Conservation (phyloP, 129 eudicot species). For the Flaveria linearis region DNA sequence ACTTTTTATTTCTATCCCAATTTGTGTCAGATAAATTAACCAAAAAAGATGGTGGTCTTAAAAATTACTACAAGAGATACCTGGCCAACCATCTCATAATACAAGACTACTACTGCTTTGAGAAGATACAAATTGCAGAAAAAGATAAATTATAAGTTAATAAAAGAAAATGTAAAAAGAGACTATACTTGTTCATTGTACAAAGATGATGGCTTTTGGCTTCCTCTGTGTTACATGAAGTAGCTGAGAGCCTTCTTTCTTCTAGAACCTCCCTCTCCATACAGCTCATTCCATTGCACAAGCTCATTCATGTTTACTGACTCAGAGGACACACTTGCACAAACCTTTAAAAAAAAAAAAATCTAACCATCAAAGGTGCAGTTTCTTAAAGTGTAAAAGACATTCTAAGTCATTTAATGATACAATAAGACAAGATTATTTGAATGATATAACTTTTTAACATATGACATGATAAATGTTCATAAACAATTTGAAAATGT, state of each 20-base stretch:
- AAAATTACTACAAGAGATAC: conserved; percentile 30
- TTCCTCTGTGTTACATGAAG: conserved; percentile 37
- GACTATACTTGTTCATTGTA: conserved; percentile 45
- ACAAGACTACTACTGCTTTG: neutral
- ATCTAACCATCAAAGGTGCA: too few species aligned
- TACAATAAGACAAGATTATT: neutral
- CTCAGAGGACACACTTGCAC: conserved; percentile 82
- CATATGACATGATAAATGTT: too few species aligned
- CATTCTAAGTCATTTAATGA: neutral
- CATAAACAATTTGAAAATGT: neutral
- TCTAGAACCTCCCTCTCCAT: conserved; percentile 86
- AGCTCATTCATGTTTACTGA: conserved; percentile 78
- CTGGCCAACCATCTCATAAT: conserved; percentile 42
- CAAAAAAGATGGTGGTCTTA: conserved; percentile 11
- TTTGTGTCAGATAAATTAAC: conserved; percentile 23
- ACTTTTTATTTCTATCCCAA: conserved; percentile 19
- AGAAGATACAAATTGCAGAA: conserved; percentile 26
- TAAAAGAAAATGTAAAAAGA: conserved; percentile 8
- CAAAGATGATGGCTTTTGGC: conserved; percentile 33
- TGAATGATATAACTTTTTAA: neutral
- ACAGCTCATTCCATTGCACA: conserved; percentile 77
- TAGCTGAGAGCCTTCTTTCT: conserved; percentile 75
- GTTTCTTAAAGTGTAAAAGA: too few species aligned
- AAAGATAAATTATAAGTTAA: conserved; percentile 9
- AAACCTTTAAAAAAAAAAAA: conserved; percentile 45